phyloP scores from a whole-genome alignment of 2,329 filamentous ascomycete species.

The Bipolaris victoriae region DNA sequence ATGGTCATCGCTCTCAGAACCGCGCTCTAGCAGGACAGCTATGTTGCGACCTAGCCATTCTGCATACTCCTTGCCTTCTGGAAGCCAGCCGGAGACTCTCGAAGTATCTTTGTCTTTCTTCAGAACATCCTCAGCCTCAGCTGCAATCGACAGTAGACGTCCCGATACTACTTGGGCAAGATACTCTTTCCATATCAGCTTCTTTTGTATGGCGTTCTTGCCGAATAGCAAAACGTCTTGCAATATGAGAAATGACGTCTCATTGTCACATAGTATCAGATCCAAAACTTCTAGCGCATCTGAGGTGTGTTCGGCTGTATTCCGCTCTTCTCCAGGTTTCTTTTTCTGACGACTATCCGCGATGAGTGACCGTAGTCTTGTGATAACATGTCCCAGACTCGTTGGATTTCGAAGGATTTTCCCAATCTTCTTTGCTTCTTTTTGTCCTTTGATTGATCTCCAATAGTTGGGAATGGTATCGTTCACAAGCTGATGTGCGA shows the following conservation, averaged over 20 bases:
- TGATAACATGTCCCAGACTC: constrained; percentile 77
- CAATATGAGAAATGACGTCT: constrained; percentile 54
- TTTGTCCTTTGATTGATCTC: constrained; percentile 48
- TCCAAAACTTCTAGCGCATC: constrained; percentile 54
- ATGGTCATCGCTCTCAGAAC: constrained; percentile 46
- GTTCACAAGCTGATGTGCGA: constrained; percentile 75
- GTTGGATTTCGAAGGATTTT: constrained; percentile 73
- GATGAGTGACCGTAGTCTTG: constrained; percentile 69
- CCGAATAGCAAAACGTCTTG: constrained; percentile 52
- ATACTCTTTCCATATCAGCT: constrained; percentile 68
- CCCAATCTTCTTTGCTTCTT: constrained; percentile 56
- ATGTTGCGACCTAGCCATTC: constrained; percentile 75
- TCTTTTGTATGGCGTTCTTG: constrained; percentile 53
- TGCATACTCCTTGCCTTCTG: constrained; percentile 68
- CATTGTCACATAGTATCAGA: constrained; percentile 52
- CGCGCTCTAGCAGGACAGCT: constrained; percentile 53
- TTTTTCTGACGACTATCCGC: constrained; percentile 45
- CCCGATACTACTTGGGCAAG: constrained; percentile 65
- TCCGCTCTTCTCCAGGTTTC: constrained; percentile 37
- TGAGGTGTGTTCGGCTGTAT: constrained; percentile 41
- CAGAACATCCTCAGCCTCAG: constrained; percentile 63
- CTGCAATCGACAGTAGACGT: constrained; percentile 62
- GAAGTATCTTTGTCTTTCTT: constrained; percentile 38
- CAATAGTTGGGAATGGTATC: constrained; percentile 85
- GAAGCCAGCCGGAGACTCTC: constrained; percentile 62